Conservation (phyloP, 2,329 filamentous ascomycete genomes). For the Trichoderma cornu-damae region DNA sequence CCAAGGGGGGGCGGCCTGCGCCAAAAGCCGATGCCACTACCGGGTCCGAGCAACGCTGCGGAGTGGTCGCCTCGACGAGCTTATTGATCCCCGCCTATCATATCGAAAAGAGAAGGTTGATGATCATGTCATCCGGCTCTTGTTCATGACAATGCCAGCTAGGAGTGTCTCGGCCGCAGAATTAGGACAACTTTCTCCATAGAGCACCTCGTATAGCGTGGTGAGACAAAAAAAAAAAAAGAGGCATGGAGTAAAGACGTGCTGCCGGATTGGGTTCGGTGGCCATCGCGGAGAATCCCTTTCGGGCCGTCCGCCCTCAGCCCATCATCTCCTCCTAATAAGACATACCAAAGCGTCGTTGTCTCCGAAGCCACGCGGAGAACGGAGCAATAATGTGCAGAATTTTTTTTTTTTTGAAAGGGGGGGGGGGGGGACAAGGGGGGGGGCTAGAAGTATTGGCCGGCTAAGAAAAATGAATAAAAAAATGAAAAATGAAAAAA, state of each 20-base stretch:
- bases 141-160: background rate
- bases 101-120: constrained; percentile 15
- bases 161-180: background rate
- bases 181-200: background rate
- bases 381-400: constrained; percentile 13
- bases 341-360: constrained; percentile 2
- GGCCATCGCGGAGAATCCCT: constrained; percentile 11
- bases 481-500: background rate
- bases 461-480: background rate
- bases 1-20: background rate
- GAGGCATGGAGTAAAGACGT: background rate
- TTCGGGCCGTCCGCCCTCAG: constrained; percentile 19
- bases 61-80: background rate
- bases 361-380: constrained; percentile 13
- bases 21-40: background rate
- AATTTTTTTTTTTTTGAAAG: no score
- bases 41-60: background rate
- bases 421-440: constrained; percentile 1
- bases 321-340: background rate
- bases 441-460: background rate
- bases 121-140: constrained; percentile 2
- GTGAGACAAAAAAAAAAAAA: background rate
- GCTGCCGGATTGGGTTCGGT: constrained; percentile 4
- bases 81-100: constrained; percentile 1
- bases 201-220: background rate